Base-by-base conservation (phyloP, 2,329 filamentous ascomycete species). In the Calycina marina region DNA sequence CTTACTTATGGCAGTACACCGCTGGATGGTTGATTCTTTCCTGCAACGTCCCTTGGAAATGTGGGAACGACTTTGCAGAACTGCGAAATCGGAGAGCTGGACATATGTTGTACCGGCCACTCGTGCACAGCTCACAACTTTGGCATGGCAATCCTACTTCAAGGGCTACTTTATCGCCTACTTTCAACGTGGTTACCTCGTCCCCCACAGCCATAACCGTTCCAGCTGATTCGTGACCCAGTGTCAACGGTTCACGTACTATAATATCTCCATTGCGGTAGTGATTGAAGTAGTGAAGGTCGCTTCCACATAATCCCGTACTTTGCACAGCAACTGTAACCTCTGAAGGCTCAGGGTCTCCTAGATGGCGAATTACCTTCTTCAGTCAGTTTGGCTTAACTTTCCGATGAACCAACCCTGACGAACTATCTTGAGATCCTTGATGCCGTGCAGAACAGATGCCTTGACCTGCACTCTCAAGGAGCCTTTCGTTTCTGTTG, bases 221-320 rank as follows among this genome's bases (percentile, higher is more conserved):
- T 38, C 86, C 88, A 5, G 84, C 77, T 20, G 84, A 92, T 61
- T 96, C 88, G 63, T 96, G 30, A 46, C 88, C 88, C 11, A 96
- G 75, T 50, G 93, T 84, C 56, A 94, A 82, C 50, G 86, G 78
- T 51, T 71, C 80, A 43, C 70, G 69, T 29, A 96, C 88, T 40
- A 94, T 77, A 80, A 94, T 94, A 46, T 86, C 86, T 25, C 90
- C 88, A 53, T 96, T 96, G 61, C 81, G 81, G 47, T 88, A 88
- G 34, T 80, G 79, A 54, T 90, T 83, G 84, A 86, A 96, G 65
- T 96, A 96, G 62, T 96, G 88, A 36, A 96, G 76, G 56, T 94
- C 86, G 39, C 83, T 92, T 68, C 88, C 90, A 64, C 90, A 96
- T 49, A 96, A 94, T 33, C 90, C 90, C 3, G 88, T 96, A 58